phyloP scores from a whole-genome alignment of 2,329 filamentous ascomycete genomes.

The Monosporascus sp. region DNA sequence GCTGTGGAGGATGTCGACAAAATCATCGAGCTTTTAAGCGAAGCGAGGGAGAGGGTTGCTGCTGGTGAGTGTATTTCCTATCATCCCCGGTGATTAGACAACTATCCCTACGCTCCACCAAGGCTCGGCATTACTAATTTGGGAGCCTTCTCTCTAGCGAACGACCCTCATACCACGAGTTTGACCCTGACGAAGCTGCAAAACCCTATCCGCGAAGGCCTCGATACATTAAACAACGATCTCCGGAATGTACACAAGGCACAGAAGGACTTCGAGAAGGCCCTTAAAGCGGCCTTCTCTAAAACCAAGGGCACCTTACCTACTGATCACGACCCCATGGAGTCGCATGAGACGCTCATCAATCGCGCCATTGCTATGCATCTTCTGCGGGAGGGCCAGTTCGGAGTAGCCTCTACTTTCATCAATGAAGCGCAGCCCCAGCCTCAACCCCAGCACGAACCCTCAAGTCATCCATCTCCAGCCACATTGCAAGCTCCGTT shows the following conservation, averaged over 20 bases:
- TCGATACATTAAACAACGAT: conserved; percentile 75
- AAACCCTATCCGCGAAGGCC: conserved; percentile 73
- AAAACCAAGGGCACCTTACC: conserved; percentile 66
- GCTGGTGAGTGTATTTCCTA: conserved; percentile 46
- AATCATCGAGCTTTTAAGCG: conserved; percentile 71
- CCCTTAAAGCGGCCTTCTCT: conserved; percentile 74
- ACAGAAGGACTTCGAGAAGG: conserved; percentile 78
- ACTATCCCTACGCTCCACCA: not conserved
- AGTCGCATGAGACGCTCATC: conserved; percentile 69
- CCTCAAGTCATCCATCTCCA: conserved; percentile 21
- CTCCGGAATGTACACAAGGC: conserved; percentile 79
- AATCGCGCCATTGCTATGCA: conserved; percentile 97
- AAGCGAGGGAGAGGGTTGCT: conserved; percentile 68
- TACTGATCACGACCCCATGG: conserved; percentile 75
- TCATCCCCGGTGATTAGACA: not conserved
- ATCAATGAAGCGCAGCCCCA: conserved; percentile 59
- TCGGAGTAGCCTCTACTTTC: conserved; percentile 81
- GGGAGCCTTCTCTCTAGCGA: conserved; percentile 18
- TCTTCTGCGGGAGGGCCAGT: conserved; percentile 88
- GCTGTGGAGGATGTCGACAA: conserved; percentile 76
- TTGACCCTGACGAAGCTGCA: conserved; percentile 79
- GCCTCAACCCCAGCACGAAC: conserved; percentile 4
- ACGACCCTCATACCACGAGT: conserved; percentile 65
- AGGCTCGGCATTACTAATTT: conserved; percentile 6
- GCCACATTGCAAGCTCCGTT: conserved; percentile 9